Conservation (phyloP, 2,329 filamentous ascomycete species). For the Cadophora gregata region DNA sequence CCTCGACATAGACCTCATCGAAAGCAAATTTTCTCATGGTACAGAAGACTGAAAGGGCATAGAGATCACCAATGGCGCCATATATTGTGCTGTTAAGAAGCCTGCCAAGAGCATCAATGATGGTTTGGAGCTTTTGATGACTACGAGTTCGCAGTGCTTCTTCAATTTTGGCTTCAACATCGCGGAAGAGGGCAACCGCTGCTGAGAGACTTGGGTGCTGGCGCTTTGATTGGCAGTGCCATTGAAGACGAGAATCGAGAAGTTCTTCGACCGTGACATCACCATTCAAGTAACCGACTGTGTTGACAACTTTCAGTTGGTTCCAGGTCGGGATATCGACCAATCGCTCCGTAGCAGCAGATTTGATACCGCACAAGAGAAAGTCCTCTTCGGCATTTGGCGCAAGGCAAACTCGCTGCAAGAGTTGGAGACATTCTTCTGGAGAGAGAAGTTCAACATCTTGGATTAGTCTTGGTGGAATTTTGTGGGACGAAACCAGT, state of each 20-base stretch:
- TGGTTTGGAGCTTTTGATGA: constrained; percentile 21
- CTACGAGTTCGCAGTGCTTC: constrained; percentile 23
- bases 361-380: constrained; percentile 43
- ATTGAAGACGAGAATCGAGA: constrained; percentile 47
- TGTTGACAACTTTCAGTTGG: constrained; percentile 49
- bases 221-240: constrained; percentile 49
- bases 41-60: constrained; percentile 63
- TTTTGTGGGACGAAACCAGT: constrained; percentile 31
- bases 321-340: constrained; percentile 47
- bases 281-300: constrained; percentile 48
- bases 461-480: constrained; percentile 48
- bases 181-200: constrained; percentile 49
- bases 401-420: constrained; percentile 43
- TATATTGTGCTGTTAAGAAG: constrained; percentile 36
- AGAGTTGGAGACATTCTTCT: constrained; percentile 47
- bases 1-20: constrained; percentile 67
- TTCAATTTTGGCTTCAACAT: constrained; percentile 41
- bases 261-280: constrained; percentile 45
- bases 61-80: constrained; percentile 58
- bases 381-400: constrained; percentile 35
- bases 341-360: constrained; percentile 45
- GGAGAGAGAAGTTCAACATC: constrained; percentile 51
- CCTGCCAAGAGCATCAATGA: constrained; percentile 17
- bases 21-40: constrained; percentile 61
- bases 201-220: constrained; percentile 42